Evolutionary conservation across 768 basidiomycete genomes (phyloP), one percentile per base, ranked within the genome.

Genomic region (Mycena alexandri): DNA sequence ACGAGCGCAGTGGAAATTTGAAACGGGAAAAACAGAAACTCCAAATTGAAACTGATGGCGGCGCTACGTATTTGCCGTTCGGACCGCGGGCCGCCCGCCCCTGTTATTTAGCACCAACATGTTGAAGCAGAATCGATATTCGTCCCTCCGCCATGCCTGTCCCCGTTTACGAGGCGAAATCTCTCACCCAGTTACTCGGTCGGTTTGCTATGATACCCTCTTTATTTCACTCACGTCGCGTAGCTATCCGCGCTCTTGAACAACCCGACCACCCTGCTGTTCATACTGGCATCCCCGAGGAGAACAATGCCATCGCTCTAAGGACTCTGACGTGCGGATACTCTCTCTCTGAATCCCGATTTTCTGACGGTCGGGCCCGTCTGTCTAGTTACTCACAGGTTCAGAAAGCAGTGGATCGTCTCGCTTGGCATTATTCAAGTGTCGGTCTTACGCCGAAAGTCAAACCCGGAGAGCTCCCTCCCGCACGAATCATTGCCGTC

Each of bases 401-500:
- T 7, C 66, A 72, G 66, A 71, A 63, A 34, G 73, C 74, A 14
- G 75, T 77, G 11, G 75, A 76, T 59, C 73, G 78, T 24, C 73
- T 79, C 11, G 76, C 75, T 54, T 74, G 73, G 70, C 68, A 78
- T 56, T 79, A 79, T 69, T 61, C 72, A 9, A 44, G 61, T 7
- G 73, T 78, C 7, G 71, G 67, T 22, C 72, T 80, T 17, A 57
- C 63, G 21, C 77, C 78, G 3, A 52, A 65, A 17, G 63, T 56
- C 5, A 46, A 68, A 3, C 51, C 72, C 12, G 73, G 73, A 22
- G 72, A 75, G 24, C 42, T 78, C 1, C 81, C 81, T 12, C 77
- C 80, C 10, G 65, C 74, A 44, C 75, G 72, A 6, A 67, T 79
- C 33, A 78, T 83, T 36, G 80, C 81, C 1, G 80, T 83, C 13